Conservation (phyloP, 306 rosid genomes). For the Vigna hirtella region DNA sequence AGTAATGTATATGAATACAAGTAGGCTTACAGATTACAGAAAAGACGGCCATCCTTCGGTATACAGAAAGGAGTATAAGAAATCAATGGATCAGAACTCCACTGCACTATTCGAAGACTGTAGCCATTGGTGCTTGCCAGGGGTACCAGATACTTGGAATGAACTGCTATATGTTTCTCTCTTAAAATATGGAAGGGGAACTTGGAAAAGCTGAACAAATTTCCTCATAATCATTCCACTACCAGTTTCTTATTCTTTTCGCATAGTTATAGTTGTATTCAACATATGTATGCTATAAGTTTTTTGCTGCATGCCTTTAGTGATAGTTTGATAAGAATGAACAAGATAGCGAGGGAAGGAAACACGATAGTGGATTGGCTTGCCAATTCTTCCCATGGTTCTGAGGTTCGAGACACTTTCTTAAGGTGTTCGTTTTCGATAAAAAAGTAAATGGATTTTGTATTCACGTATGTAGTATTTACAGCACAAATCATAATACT, state of each 20-base stretch:
- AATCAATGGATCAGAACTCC: constrained; percentile 35
- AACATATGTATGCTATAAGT: background rate
- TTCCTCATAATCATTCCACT: constrained; percentile 3
- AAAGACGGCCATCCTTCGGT: constrained; percentile 88
- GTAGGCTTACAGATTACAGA: constrained; percentile 77
- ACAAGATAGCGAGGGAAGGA: background rate
- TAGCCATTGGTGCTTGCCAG: constrained; percentile 70
- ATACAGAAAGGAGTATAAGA: constrained; percentile 50
- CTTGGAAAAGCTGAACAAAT: constrained; percentile 36
- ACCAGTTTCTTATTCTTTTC: constrained; percentile 2
- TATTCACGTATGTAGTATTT: background rate
- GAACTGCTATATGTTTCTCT: constrained; percentile 49
- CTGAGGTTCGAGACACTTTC: background rate
- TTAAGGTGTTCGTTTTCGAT: background rate
- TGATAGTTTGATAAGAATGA: background rate
- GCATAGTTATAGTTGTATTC: background rate
- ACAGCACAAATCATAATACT: background rate
- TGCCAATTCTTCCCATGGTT: constrained; percentile 16
- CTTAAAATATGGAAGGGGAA: constrained; percentile 41
- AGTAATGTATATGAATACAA: constrained; percentile 68
- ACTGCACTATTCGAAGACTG: constrained; percentile 50
- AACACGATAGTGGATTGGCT: constrained; percentile 8
- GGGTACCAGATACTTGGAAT: constrained; percentile 63
- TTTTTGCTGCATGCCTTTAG: background rate
- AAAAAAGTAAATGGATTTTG: background rate